Conservation (phyloP, 2,329 filamentous ascomycete genomes). For the Colletotrichum echinochloae region DNA sequence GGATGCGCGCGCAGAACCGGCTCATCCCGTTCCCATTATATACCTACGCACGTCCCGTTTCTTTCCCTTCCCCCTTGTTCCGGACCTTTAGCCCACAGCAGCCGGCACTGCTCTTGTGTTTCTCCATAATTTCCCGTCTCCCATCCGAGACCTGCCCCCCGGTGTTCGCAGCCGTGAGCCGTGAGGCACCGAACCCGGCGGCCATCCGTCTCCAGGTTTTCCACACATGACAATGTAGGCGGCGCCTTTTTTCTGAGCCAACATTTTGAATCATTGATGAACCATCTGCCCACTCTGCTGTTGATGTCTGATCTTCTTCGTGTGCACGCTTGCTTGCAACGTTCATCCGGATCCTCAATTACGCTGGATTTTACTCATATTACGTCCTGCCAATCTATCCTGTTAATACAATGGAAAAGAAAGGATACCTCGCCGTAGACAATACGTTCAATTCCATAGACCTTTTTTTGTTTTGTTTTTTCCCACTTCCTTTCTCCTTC, state of each 20-base stretch:
- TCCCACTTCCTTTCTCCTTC: too few relatives aligned
- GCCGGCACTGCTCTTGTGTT: not conserved
- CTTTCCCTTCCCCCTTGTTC: not conserved
- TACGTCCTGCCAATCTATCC: not conserved
- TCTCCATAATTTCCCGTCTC: slow-evolving; percentile 9
- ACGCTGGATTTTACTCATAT: not conserved
- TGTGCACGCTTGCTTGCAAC: not conserved
- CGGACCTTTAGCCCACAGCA: not conserved
- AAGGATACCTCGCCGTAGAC: too few relatives aligned
- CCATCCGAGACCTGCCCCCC: not conserved
- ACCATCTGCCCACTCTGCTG: not conserved
- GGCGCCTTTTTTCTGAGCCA: too few relatives aligned
- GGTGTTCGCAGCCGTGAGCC: not conserved
- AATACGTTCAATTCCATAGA: not conserved
- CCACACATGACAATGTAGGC: not conserved
- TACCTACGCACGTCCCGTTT: not conserved
- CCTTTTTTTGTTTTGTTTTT: too few relatives aligned
- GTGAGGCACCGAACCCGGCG: not conserved
- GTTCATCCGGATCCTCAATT: not conserved
- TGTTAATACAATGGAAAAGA: not conserved
- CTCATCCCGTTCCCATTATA: not conserved
- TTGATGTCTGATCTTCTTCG: not conserved
- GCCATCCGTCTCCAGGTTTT: not conserved
- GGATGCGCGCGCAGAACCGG: not conserved
- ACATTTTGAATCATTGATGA: not conserved